Conservation (phyloP, 1,284 basidiomycete genomes). For the Exobasidium cylindrosporum region DNA sequence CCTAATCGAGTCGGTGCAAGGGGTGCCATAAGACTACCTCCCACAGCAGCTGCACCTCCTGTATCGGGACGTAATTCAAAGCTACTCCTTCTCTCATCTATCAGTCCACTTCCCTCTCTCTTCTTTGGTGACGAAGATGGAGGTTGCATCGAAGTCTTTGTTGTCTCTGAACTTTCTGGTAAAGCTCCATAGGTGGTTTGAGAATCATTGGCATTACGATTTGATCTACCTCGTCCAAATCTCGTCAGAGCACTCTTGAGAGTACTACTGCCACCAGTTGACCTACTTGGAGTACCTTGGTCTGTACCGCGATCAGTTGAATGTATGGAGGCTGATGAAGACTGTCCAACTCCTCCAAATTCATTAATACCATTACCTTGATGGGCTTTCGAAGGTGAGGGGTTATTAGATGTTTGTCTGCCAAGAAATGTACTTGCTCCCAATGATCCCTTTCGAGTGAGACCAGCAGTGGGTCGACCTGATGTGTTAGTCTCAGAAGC, state of each 20-base stretch:
- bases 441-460: neutral
- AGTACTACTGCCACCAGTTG: slow-evolving; percentile 24
- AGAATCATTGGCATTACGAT: slow-evolving; percentile 31
- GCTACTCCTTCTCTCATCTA: neutral
- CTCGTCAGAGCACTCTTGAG: slow-evolving; percentile 41
- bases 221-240: slow-evolving; percentile 32
- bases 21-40: slow-evolving; percentile 37
- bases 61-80: slow-evolving; percentile 6
- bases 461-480: neutral
- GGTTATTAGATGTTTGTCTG: neutral
- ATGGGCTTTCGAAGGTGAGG: neutral
- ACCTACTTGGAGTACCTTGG: slow-evolving; percentile 24
- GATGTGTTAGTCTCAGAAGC: neutral
- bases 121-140: neutral
- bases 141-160: neutral
- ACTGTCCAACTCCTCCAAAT: slow-evolving; percentile 21
- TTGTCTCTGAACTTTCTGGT: slow-evolving; percentile 22
- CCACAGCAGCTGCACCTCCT: slow-evolving; percentile 1
- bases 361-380: slow-evolving; percentile 27
- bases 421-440: neutral
- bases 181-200: slow-evolving; percentile 34
- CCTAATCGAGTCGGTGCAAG: slow-evolving; percentile 23
- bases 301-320: slow-evolving; percentile 24
- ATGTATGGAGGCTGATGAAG: slow-evolving; percentile 32
- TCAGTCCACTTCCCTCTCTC: neutral